Evolutionary conservation across 257 asterid species (phyloP).

Genomic region (Solanum tarapatanum): DNA sequence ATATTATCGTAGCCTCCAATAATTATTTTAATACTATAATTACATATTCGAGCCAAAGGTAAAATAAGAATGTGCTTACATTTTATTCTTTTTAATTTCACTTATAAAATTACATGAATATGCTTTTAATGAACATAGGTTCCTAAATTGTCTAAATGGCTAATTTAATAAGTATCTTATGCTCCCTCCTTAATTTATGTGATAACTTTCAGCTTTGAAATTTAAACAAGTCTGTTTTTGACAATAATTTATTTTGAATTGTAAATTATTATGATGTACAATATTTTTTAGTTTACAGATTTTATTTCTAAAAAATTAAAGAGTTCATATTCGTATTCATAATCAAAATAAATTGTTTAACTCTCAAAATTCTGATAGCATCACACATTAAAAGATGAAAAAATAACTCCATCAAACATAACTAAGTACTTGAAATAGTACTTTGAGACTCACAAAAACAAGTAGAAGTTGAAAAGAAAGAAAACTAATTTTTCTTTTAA

Average conservation of each 20-base stretch:
- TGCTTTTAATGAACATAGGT: background rate
- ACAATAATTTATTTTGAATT: background rate
- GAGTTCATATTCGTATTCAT: accelerated
- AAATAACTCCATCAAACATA: background rate
- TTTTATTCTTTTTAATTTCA: too few species aligned
- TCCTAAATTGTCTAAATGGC: background rate
- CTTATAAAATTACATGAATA: too few species aligned
- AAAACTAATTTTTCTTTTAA: background rate
- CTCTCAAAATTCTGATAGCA: accelerated
- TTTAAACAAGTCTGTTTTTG: accelerated
- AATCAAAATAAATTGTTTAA: background rate
- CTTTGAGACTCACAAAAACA: background rate
- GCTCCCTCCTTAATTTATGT: background rate
- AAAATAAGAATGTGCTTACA: too few species aligned
- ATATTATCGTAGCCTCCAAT: background rate
- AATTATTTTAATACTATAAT: background rate
- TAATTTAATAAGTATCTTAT: background rate
- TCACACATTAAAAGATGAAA: background rate
- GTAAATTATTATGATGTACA: background rate
- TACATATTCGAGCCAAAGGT: too few species aligned
- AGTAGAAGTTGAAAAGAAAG: background rate
- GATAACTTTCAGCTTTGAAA: background rate
- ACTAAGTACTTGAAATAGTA: background rate
- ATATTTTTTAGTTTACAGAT: background rate
- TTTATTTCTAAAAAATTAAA: background rate